Evolutionary conservation across 441 rosid genomes (phyloP).

Genomic region (Monsonia emarginata): DNA sequence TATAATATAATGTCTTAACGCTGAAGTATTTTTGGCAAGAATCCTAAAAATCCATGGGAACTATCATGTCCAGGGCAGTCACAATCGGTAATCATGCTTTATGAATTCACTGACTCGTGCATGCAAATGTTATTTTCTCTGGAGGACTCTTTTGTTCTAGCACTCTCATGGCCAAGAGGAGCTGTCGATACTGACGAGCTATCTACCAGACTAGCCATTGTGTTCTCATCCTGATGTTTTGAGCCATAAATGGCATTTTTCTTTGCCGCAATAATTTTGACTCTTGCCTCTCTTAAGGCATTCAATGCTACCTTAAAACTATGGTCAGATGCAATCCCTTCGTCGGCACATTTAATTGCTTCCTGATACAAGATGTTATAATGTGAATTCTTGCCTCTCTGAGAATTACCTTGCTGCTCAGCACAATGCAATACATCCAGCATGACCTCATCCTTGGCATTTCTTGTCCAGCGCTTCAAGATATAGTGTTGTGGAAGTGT

Average conservation of each 20-base stretch:
- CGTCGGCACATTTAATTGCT: constrained; percentile 27
- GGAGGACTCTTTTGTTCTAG: constrained; percentile 3
- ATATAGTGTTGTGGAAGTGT: constrained; percentile 32
- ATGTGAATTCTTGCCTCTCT: constrained; percentile 22
- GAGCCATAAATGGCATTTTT: constrained; percentile 15
- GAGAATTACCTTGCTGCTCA: constrained; percentile 20
- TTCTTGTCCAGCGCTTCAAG: constrained; percentile 31
- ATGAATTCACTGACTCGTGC: constrained; percentile 4
- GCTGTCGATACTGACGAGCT: constrained; percentile 9
- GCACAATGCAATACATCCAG: constrained; percentile 21
- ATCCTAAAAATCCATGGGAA: constrained; percentile 14
- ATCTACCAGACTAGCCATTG: constrained; percentile 15
- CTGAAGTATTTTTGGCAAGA: background rate
- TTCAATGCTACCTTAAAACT: constrained; percentile 22
- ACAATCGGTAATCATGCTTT: constrained; percentile 1
- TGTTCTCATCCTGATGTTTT: background rate
- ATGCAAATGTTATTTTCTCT: constrained; percentile 6
- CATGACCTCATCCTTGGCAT: constrained; percentile 27
- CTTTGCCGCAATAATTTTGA: constrained; percentile 21
- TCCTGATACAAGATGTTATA: constrained; percentile 29
- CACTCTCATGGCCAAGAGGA: constrained; percentile 5
- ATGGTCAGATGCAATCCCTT: constrained; percentile 25
- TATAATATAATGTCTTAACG: background rate
- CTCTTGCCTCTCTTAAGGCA: constrained; percentile 24
- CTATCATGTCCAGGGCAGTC: constrained; percentile 3